phyloP scores from a whole-genome alignment of 257 asterid genomes.

The Phtheirospermum japonicum region DNA sequence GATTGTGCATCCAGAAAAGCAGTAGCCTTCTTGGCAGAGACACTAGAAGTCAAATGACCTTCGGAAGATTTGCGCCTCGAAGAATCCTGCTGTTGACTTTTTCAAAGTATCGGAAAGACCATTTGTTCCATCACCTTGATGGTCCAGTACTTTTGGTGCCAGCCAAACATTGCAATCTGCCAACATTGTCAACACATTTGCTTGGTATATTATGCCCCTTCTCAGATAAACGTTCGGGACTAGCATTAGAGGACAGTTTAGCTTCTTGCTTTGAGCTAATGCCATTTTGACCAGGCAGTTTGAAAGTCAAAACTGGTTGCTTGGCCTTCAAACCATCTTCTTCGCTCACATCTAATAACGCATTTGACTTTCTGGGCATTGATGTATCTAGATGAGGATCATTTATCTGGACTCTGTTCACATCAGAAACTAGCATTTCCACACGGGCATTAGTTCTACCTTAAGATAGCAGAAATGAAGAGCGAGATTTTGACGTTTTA shows the following conservation, averaged over 20 bases:
- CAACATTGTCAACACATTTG: constrained; percentile 25
- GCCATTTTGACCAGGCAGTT: constrained; percentile 25
- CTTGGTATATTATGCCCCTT: constrained; percentile 25
- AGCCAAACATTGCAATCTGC: constrained; percentile 30
- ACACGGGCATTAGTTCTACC: constrained; percentile 26
- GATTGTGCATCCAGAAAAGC: constrained; percentile 31
- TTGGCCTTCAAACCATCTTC: constrained; percentile 32
- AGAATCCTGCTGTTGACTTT: constrained; percentile 31
- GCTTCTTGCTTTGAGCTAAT: constrained; percentile 27
- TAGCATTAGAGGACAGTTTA: constrained; percentile 24
- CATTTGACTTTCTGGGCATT: constrained; percentile 34
- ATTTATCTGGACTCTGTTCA: constrained; percentile 26
- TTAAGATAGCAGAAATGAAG: constrained; percentile 30
- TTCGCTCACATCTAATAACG: constrained; percentile 29
- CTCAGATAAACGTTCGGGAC: neutral
- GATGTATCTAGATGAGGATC: constrained; percentile 34
- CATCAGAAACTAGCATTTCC: constrained; percentile 26
- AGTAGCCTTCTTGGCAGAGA: constrained; percentile 28
- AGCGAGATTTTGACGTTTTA: constrained; percentile 29
- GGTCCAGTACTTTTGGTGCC: constrained; percentile 27
- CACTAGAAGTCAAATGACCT: constrained; percentile 32
- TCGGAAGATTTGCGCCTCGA: constrained; percentile 33
- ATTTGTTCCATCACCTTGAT: constrained; percentile 28
- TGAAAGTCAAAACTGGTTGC: constrained; percentile 27
- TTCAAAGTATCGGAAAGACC: constrained; percentile 41